Evolutionary conservation across 2,329 filamentous ascomycete genomes (phyloP), one percentile per base, ranked within the genome.

Genomic region (Alternaria metachromatica): DNA sequence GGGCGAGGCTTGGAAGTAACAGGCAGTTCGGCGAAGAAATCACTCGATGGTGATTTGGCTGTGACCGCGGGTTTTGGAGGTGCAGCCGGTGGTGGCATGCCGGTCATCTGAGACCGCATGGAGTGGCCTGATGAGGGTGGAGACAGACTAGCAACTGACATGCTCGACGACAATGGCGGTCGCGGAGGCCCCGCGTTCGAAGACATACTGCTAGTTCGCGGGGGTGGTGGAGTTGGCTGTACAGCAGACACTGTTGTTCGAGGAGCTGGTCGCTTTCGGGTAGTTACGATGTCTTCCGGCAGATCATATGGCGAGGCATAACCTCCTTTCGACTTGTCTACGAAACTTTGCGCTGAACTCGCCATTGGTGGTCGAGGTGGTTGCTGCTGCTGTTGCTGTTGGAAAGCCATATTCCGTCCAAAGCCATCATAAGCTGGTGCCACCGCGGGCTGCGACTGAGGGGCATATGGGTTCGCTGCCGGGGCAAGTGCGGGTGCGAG

Each of bases 291-390:
- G 58, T 97, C 95, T 81, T 96, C 92, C 5, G 96, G 96, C 20
- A 99, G 85, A 81, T 99, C 96, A 73, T 97, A 99, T 0, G 96
- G 96, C 20, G 95, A 98, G 53, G 91, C 87, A 78, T 99, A 99
- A 8, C 95, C 94, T 60, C 92, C 92, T 80, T 97, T 98, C 4
- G 93, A 84, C 79, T 96, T 96, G 79, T 95, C 91, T 6, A 88
- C 93, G 80, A 97, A 99, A 80, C 95, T 98, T 77, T 96, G 89
- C 1, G 82, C 78, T 37, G 78, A 79, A 44, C 73, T 77, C 23
- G 77, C 88, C 85, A 80, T 89, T 89, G 62, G 67, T 68, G 71
- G 86, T 71, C 65, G 86, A 51, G 81, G 75, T 18, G 82, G 76
- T 55, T 75, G 74, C 37, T 74, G 70, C 43, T 66, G 72, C 18